Conservation (phyloP, 176 grass and related monocot species). For the Zea luxurians region DNA sequence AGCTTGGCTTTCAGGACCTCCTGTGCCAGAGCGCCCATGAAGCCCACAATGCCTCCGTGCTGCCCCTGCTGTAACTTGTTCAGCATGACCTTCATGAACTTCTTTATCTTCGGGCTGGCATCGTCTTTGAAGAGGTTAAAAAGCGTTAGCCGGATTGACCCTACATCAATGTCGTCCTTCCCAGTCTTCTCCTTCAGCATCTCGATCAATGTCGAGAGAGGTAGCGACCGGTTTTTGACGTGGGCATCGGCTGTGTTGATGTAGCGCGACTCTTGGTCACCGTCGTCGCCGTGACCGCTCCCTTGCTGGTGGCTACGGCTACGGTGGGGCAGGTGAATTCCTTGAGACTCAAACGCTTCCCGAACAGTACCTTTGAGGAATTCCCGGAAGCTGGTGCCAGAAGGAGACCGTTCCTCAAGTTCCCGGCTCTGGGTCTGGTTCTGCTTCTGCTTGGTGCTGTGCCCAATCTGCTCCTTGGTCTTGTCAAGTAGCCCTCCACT, state of each 20-base stretch:
- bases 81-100: slow-evolving; percentile 79
- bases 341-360: slow-evolving; percentile 51
- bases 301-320: not conserved
- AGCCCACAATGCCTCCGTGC: slow-evolving; percentile 45
- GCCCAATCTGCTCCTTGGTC: slow-evolving; percentile 86
- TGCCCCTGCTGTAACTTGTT: slow-evolving; percentile 58
- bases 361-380: slow-evolving; percentile 47
- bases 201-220: slow-evolving; percentile 71
- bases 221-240: slow-evolving; percentile 63
- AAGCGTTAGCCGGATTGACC: slow-evolving; percentile 72
- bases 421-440: slow-evolving; percentile 25
- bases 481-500: slow-evolving; percentile 77
- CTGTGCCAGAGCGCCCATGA: slow-evolving; percentile 62
- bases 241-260: slow-evolving; percentile 16
- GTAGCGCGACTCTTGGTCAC: slow-evolving; percentile 25
- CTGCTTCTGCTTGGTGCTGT: slow-evolving; percentile 50
- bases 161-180: slow-evolving; percentile 72
- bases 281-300: not conserved
- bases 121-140: slow-evolving; percentile 74
- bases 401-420: slow-evolving; percentile 24
- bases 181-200: slow-evolving; percentile 78
- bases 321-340: slow-evolving; percentile 51
- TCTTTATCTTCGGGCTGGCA: slow-evolving; percentile 84
- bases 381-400: slow-evolving; percentile 27
- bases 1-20: slow-evolving; percentile 72